Evolutionary conservation across 2,329 filamentous ascomycete species (phyloP), one percentile per base, ranked within the genome.

Genomic region (Pseudomassariella vexata): DNA sequence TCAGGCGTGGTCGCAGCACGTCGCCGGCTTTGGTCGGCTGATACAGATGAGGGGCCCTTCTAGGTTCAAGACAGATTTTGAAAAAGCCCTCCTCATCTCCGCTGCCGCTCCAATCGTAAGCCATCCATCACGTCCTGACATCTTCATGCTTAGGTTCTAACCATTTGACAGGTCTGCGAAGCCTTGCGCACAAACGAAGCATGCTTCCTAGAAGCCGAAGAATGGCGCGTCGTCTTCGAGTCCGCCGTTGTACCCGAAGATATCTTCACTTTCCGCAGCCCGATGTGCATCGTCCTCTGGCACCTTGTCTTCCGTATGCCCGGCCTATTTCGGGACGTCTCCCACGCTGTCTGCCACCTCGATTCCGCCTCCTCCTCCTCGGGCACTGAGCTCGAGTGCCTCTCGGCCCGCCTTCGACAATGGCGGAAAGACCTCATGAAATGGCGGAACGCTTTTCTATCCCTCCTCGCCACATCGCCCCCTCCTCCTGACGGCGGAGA

Each of bases 161-260:
- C 7, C 11, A 17, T 6, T 24, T 7, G 22, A 28, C 27, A 33
- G 32, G 26, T 37, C 5, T 41, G 21, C 24, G 36, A 37, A 18
- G 25, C 21, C 15, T 24, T 33, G 8, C 31, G 36, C 8, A 14
- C 27, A 6, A 21, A 20, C 18, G 32, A 41, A 12, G 25, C 40
- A n/a, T 43, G 36, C 24, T 43, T 34, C 28, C 30, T 43, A n/a
- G 38, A 41, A 16, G 40, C 40, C 17, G 30, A 23, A 3, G 18
- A 38, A 8, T 43, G 40, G 40, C 35, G 41, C 17, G 12, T 21
- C 9, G 21, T 37, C 27, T 27, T 43, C n/a, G 20, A 31, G 3
- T 37, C 34, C 20, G 24, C 24, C n/a, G 16, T 28, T 19, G 15
- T 19, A 5, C 30, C 18, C 26, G 27, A 11, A 9, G 17, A 30